phyloP scores from a whole-genome alignment of 1,284 basidiomycete species.

The Chondrostereum purpureum region DNA sequence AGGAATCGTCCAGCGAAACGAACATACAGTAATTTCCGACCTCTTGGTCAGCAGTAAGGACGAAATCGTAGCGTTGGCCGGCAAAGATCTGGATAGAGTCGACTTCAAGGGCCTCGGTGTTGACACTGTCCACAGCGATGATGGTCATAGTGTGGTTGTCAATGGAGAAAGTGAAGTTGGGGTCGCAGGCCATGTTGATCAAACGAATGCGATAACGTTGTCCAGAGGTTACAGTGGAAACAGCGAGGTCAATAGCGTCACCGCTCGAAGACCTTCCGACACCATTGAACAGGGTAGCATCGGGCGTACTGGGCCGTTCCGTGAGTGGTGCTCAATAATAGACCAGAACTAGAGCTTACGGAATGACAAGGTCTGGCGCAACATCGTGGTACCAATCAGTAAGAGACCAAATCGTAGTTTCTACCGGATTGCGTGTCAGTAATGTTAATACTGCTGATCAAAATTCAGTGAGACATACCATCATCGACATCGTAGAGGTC shows the following conservation, averaged over 20 bases:
- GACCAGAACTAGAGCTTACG: slow-evolving; percentile 2
- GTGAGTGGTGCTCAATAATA: slow-evolving; percentile 4
- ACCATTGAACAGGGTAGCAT: slow-evolving; percentile 43
- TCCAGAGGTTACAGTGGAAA: neutral
- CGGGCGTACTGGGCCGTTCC: slow-evolving; percentile 15
- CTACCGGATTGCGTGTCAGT: slow-evolving; percentile 16
- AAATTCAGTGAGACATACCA: slow-evolving; percentile 20
- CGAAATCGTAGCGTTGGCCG: slow-evolving; percentile 33
- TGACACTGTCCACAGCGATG: slow-evolving; percentile 32
- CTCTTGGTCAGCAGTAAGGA: slow-evolving; percentile 17
- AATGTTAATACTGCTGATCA: neutral
- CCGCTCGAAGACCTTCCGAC: slow-evolving; percentile 33
- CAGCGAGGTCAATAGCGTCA: slow-evolving; percentile 7
- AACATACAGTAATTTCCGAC: slow-evolving; percentile 15
- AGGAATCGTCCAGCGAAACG: slow-evolving; percentile 5
- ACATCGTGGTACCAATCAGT: too few species aligned
- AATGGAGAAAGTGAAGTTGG: slow-evolving; percentile 32
- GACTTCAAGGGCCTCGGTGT: slow-evolving; percentile 17
- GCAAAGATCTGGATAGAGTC: neutral
- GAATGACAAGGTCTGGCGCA: slow-evolving; percentile 25
- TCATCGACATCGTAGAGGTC: slow-evolving; percentile 36
- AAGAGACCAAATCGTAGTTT: slow-evolving; percentile 28
- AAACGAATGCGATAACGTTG: slow-evolving; percentile 34
- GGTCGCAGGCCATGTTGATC: slow-evolving; percentile 27
- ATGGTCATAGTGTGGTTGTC: slow-evolving; percentile 32